phyloP scores from a whole-genome alignment of 495 filamentous ascomycete genomes.

The Monascus purpureus region DNA sequence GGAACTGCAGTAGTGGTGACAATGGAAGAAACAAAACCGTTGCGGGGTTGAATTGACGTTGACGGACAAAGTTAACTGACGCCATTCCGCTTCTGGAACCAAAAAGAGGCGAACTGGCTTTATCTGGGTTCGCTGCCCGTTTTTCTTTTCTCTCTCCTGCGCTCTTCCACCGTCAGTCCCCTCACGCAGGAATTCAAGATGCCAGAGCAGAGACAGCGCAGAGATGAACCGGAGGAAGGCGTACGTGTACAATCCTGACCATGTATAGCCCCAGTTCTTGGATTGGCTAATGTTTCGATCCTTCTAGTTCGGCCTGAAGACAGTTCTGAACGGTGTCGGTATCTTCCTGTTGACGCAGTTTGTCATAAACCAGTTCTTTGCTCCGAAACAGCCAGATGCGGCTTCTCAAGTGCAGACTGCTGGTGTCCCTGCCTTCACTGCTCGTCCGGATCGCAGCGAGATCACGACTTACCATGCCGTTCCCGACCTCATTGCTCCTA shows the following conservation, averaged over 20 bases:
- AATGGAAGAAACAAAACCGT: too few species aligned
- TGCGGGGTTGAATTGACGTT: too few species aligned
- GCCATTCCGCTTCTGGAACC: constrained; percentile 1
- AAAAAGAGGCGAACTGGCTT: constrained; percentile 1
- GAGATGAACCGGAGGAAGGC: constrained; percentile 20
- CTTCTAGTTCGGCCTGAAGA: constrained; percentile 38
- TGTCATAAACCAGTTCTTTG: constrained; percentile 42
- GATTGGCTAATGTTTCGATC: constrained; percentile 12
- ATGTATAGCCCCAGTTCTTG: background rate
- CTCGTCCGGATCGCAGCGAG: constrained; percentile 44
- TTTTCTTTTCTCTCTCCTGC: constrained; percentile 8
- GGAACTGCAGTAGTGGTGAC: too few species aligned
- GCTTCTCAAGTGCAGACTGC: constrained; percentile 29
- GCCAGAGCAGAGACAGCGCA: constrained; percentile 30
- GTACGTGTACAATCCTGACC: constrained; percentile 15
- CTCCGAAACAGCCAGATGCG: constrained; percentile 33
- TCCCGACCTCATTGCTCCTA: constrained; percentile 67
- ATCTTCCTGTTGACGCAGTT: constrained; percentile 60
- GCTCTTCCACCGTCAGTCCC: background rate
- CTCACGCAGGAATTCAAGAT: constrained; percentile 15
- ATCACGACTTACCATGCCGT: constrained; percentile 55
- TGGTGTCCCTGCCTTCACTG: constrained; percentile 49
- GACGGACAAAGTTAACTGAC: too few species aligned
- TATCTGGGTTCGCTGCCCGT: constrained; percentile 14
- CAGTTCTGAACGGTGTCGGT: constrained; percentile 47